phyloP scores from a whole-genome alignment of 2,329 filamentous ascomycete species.

The Aspergillus niger region DNA sequence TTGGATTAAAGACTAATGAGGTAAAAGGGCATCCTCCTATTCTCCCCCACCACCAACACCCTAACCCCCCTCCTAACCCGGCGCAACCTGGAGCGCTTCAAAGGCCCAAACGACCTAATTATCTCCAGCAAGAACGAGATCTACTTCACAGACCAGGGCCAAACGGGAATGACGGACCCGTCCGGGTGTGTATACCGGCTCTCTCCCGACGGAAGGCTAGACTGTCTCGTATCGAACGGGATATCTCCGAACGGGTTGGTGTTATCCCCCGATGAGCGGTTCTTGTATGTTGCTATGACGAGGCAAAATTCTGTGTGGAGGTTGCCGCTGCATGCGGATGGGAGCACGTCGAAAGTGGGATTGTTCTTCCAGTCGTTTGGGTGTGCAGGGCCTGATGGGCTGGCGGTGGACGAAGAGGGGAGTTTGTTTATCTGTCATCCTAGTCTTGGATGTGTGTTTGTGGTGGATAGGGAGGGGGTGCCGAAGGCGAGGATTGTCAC shows the following conservation, averaged over 20 bases:
- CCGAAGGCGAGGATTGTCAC: neutral
- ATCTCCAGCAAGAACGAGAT: neutral
- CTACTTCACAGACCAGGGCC: neutral
- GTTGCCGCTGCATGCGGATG: neutral
- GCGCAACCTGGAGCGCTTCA: neutral
- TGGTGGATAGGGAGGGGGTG: neutral
- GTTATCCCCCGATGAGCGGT: neutral
- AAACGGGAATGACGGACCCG: neutral
- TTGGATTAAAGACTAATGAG: neutral
- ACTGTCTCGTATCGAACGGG: neutral
- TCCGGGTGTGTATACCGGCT: neutral
- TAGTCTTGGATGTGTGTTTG: neutral
- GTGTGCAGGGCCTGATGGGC: neutral
- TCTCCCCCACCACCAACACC: neutral
- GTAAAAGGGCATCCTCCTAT: neutral
- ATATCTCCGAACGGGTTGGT: neutral
- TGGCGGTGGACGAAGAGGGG: neutral
- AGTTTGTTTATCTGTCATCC: neutral
- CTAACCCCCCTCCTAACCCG: neutral
- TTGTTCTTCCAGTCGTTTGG: neutral
- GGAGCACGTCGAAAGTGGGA: neutral
- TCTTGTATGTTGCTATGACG: conserved; percentile 1
- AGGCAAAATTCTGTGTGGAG: neutral
- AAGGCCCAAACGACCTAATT: neutral
- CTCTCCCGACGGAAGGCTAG: neutral